Base-by-base conservation (phyloP, 148 eudicot species). In the Drosera capensis region DNA sequence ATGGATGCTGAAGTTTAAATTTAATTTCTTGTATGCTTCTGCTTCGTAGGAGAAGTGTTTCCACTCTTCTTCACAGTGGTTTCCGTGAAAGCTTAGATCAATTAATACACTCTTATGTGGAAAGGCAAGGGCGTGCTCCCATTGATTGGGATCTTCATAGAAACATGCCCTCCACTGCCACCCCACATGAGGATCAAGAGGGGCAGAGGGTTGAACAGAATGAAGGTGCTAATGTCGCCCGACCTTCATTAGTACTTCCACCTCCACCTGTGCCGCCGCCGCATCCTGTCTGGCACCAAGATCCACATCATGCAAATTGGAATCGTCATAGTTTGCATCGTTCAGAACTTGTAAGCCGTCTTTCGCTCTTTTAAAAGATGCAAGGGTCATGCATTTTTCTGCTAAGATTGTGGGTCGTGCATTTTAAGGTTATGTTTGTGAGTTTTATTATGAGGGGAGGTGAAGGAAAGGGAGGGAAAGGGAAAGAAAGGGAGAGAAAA, bases 41-140 rank as follows among this genome's bases (percentile, higher is more conserved):
- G 69, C n/a, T 5, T 13, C n/a, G 47, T 50, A 90, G 99, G 88
- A 76, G 99, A 78, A 90, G 99, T 46, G 99, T 90, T 46, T 90
- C 99, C 46, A 85, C 71, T 66, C 94, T 90, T 67, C 93, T 90
- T 48, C 88, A 65, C 14, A 90, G 99, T 62, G 95, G 94, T 21
- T 90, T 90, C 48, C 99, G 99, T 41, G 95, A 85, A 72, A 90
- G 94, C 70, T 46, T 90, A 49, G 99, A 90, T 67, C 95, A 90
- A 39, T 67, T 90, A 55, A 90, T 90, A 45, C 88, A 76, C 52
- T 80, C 99, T 54, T 90, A 90, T 60, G 99, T 90, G 54, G 80
- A 71, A 61, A 78, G 99, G 74, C 87, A 72, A 73, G 79, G 84
- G 29, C 80, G 46, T 56, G 45, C 78, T 58, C 78, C 95, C 18